Evolutionary conservation across 371 early-diverging fungal genomes (phyloP).

Genomic region (Mortierella sp.): DNA sequence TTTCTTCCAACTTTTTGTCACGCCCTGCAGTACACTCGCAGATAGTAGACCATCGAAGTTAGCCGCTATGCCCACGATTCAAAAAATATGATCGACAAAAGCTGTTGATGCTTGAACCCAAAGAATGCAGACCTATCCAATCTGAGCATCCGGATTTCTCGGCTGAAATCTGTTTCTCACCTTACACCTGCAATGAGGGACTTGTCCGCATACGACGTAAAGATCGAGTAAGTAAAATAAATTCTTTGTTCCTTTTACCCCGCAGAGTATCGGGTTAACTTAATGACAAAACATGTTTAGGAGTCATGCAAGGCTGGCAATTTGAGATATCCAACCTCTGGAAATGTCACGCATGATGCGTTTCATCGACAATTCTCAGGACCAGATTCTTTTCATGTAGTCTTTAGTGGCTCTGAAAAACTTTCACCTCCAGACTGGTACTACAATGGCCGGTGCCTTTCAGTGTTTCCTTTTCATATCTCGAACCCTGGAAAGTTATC

Average conservation of each 20-base stretch:
- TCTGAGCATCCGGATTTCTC: no score
- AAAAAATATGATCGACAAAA: conserved; percentile 48
- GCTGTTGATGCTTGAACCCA: conserved; percentile 35
- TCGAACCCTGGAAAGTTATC: conserved; percentile 46
- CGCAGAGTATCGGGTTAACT: no score
- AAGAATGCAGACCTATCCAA: conserved; percentile 32
- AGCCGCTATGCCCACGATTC: conserved; percentile 47
- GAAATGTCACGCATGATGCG: conserved; percentile 45
- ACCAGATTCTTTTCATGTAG: conserved; percentile 44
- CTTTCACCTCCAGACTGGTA: conserved; percentile 53
- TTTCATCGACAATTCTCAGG: conserved; percentile 54
- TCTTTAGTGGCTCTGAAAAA: conserved; percentile 47
- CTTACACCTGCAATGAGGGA: no score
- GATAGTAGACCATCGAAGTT: conserved; percentile 27
- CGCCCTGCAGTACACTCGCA: conserved; percentile 30
- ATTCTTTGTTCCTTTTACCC: neutral
- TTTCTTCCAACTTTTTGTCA: conserved; percentile 9
- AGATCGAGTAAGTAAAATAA: no score
- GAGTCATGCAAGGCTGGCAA: conserved; percentile 15
- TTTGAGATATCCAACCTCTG: conserved; percentile 33
- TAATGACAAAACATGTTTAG: neutral
- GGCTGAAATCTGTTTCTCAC: no score
- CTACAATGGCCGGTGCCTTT: conserved; percentile 40
- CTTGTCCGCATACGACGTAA: no score
- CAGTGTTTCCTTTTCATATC: conserved; percentile 51